A percentile compares a stretch with the other conserved stretches of the same genome.
Evolutionary conservation across 2,329 filamentous ascomycete species (phyloP).

Genomic region (Huntiella savannae): DNA sequence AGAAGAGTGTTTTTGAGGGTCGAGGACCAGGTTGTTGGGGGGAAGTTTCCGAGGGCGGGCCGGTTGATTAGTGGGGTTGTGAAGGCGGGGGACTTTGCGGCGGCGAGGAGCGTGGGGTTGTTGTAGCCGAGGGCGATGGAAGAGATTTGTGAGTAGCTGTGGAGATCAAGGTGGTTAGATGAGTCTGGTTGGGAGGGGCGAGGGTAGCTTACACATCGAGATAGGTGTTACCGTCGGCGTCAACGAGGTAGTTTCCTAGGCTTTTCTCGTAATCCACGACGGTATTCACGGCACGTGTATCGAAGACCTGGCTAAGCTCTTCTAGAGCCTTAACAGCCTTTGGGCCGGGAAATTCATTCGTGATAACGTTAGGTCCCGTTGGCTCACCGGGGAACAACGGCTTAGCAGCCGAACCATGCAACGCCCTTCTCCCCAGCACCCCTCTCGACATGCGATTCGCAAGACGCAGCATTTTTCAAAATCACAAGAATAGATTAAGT

Average conservation of each 20-base stretch:
- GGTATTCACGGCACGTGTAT: constrained; percentile 74
- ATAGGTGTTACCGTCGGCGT: constrained; percentile 51
- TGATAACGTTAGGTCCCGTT: constrained; percentile 32
- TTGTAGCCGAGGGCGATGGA: constrained; percentile 73
- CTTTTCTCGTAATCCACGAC: constrained; percentile 57
- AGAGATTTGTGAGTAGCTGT: constrained; percentile 59
- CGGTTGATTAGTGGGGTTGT: constrained; percentile 56
- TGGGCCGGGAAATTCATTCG: constrained; percentile 52
- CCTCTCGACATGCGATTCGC: no score
- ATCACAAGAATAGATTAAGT: no score
- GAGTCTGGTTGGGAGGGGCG: no score
- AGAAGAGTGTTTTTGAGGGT: constrained; percentile 55
- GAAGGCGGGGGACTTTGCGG: constrained; percentile 53
- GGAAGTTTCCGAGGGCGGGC: constrained; percentile 65
- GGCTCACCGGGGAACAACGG: constrained; percentile 31
- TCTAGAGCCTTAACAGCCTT: constrained; percentile 49
- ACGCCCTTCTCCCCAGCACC: no score
- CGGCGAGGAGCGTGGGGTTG: constrained; percentile 47
- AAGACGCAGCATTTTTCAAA: no score
- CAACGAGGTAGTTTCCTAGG: constrained; percentile 62
- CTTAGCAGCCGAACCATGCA: constrained; percentile 12
- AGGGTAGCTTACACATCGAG: constrained; percentile 45
- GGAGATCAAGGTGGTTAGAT: background rate
- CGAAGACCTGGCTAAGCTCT: constrained; percentile 61
- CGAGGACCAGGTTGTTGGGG: constrained; percentile 53